These are phyloP conservation scores for Astrephomene gubernaculifera DNA, from an alignment of 139 green algal genomes.

Conservation along the genomic window DNA sequence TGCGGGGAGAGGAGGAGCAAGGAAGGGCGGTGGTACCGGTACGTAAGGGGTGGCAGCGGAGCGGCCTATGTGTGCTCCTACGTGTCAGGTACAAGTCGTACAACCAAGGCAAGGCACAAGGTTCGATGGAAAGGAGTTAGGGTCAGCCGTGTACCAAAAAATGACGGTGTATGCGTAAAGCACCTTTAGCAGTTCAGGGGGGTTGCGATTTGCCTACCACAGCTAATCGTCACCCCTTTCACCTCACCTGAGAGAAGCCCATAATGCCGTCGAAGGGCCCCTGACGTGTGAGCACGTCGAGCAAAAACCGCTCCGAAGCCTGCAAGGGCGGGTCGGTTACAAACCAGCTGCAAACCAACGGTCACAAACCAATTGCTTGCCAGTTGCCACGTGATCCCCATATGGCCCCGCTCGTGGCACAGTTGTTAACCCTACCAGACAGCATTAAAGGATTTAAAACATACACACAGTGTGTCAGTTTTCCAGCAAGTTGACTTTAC, in stretches of 20 bases:
- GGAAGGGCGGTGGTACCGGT: not conserved
- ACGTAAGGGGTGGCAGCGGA: not conserved
- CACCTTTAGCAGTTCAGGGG: too few species aligned
- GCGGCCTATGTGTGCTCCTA: too few species aligned
- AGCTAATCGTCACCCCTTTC: not conserved
- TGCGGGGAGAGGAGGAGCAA: not conserved
- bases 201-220: not conserved
- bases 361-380: too few species aligned
- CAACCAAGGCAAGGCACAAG: too few species aligned
- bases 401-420: not conserved
- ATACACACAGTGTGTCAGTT: not conserved
- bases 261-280: slow-evolving; percentile 74
- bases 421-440: not conserved
- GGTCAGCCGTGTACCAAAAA: too few species aligned
- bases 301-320: slow-evolving; percentile 34
- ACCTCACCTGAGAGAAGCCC: slow-evolving; percentile 65
- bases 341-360: too few species aligned
- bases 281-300: slow-evolving; percentile 22
- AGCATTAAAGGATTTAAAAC: not conserved
- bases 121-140: too few species aligned
- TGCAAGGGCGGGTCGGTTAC: not conserved
- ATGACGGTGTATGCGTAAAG: too few species aligned
- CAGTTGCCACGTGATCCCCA: too few species aligned
- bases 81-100: too few species aligned
- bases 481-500: not conserved